Conservation (phyloP, 1,284 basidiomycete species). For the Athelia psychrophila region DNA sequence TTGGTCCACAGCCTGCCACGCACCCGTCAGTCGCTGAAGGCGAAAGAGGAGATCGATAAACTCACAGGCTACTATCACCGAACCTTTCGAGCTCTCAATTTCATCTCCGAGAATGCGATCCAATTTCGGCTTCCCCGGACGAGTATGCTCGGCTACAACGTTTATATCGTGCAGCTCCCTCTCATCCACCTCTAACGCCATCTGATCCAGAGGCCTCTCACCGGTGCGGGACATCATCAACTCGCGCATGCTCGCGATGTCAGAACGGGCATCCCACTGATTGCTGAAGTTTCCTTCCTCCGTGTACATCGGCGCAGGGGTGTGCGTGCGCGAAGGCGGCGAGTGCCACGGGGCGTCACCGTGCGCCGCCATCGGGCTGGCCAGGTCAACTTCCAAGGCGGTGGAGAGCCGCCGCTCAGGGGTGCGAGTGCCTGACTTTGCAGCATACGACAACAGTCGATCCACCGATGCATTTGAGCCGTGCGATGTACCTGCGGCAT, state of each 20-base stretch:
- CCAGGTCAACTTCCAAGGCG: not conserved
- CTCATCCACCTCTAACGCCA: conserved; percentile 40
- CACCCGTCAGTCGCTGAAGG: not conserved
- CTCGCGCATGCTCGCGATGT: conserved; percentile 25
- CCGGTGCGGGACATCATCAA: conserved; percentile 15
- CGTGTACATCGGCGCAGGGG: not conserved
- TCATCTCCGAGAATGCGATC: conserved; percentile 68
- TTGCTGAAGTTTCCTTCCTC: conserved; percentile 3
- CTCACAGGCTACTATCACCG: conserved; percentile 69
- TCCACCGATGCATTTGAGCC: not conserved
- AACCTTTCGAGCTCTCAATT: conserved; percentile 51
- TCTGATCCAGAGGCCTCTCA: conserved; percentile 37
- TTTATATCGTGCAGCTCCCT: conserved; percentile 68
- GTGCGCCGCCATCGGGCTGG: conserved; percentile 4
- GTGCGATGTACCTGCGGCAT: not conserved
- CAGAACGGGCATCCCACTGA: conserved; percentile 22
- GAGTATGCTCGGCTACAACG: conserved; percentile 65
- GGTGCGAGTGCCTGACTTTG: not conserved
- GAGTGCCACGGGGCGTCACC: conserved; percentile 7
- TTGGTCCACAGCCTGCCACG: conserved; percentile 67
- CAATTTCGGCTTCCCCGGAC: conserved; percentile 74
- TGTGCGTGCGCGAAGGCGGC: not conserved
- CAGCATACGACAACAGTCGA: not conserved
- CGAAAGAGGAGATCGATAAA: conserved; percentile 9
- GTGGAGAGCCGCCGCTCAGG: not conserved